Evolutionary conservation across 108 stramenopile genomes (phyloP), one percentile per base, ranked within the genome.

Genomic region (Schizochytrium sp.): DNA sequence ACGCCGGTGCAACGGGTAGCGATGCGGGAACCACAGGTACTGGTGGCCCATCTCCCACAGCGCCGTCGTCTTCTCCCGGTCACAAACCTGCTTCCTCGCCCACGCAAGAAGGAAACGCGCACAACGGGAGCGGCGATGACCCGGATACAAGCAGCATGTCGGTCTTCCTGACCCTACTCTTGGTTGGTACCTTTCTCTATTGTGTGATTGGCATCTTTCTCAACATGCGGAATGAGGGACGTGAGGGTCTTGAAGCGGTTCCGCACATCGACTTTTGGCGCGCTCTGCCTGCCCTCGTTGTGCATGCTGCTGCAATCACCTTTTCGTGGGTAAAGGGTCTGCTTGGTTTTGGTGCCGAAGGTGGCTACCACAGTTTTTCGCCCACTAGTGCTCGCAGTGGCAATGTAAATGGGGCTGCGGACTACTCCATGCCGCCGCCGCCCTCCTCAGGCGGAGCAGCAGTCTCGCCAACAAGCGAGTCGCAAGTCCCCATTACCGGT

Each of bases 181-280:
- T 83, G n/a, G 76, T 83, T 12, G 76, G 76, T 3, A 12, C 51
- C n/a, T 47, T 83, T 53, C 51, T 83, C 14, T 83, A 83, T 45
- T 83, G 76, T 53, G 76, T 53, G 3, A 53, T 53, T 83, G 76
- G 76, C 76, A 83, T 83, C 6, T 53, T 47, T 34, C 45, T 47
- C 48, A 83, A 83, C 76, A 83, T 83, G 76, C 76, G 51, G 14
- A 53, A 83, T 83, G 76, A 83, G 76, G 76, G 76, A 14, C 76
- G 76, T 23, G 48, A 83, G 6, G 76, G 76, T 6, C 6, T 83
- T 12, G 76, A 83, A 12, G 76, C 76, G 2, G 51, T 83, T 23
- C 76, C 76, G 19, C 76, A 83, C 48, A 83, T 53, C 19, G 76
- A 83, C 23, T 83, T 83, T 34, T 83, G 76, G 76, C 51, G 45